Evolutionary conservation across 495 filamentous ascomycete species (phyloP), one percentile per base, ranked within the genome.

Genomic region (Symbiotaphrina buchneri): DNA sequence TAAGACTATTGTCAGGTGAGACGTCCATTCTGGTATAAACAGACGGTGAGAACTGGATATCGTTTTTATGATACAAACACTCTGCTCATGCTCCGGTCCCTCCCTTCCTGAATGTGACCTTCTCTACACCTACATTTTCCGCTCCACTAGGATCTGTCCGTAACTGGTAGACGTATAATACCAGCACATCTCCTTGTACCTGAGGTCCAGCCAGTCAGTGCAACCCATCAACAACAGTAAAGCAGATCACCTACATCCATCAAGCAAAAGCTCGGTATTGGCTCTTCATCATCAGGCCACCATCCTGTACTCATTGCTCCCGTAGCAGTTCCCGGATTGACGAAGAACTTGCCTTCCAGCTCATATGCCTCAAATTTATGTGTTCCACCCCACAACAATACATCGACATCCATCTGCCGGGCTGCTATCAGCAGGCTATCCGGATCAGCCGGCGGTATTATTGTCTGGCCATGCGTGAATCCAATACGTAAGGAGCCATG

Each of bases 291-390:
- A 11, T 71, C 68, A 30, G 53, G 61, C 63, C 57, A 67, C 60
- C 59, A 78, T 25, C 71, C 75, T 0, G 70, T 73, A 26, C 68
- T 73, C 46, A 82, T 66, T 0, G 83, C 83, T 7, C 82, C 82
- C 6, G 80, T 90, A 14, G 78, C 84, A 51, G 77, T 90, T n/a
- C 87, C 87, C 2, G 87, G 87, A 47, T 95, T 97, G 26, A 97
- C 73, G 52, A 97, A 97, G 58, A 97, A 97, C 50, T 90, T 81
- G 31, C 87, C 90, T 59, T 94, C 90, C 54, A 94, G 72, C 59
- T 97, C 90, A 46, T 92, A 97, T 18, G 90, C 91, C 56, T 99
- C 87, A 48, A 99, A 99, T 8, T 70, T 63, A 55, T 94, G 85
- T 10, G 85, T 93, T n/a, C 87, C 90, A 26, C 83, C 87, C 82